Evolutionary conservation across 2,329 filamentous ascomycete species (phyloP).

Genomic region (Colletotrichum phormii): DNA sequence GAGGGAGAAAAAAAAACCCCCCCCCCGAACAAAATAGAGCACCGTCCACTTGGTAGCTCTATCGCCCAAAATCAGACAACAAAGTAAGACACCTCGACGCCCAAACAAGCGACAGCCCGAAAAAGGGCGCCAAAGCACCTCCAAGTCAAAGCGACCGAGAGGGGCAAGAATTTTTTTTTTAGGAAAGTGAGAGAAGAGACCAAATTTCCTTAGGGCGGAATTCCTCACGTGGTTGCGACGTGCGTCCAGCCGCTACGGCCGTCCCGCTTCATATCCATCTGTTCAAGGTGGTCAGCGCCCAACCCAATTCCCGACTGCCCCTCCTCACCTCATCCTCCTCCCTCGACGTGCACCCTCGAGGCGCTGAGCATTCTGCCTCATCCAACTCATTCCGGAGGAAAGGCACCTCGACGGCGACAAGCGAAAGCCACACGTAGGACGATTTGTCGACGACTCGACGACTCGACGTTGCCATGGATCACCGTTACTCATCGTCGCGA

Average conservation of each 20-base stretch:
- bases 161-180: neutral
- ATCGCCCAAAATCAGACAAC: slow-evolving; percentile 25
- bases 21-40: slow-evolving; percentile 12
- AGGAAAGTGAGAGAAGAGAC: neutral
- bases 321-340: neutral
- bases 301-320: slow-evolving; percentile 14
- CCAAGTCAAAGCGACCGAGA: slow-evolving; percentile 20
- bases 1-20: slow-evolving; percentile 5
- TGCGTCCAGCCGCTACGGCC: slow-evolving; percentile 30
- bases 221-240: slow-evolving; percentile 32
- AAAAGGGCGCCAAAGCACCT: slow-evolving; percentile 28
- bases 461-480: slow-evolving; percentile 36
- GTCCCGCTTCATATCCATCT: slow-evolving; percentile 8
- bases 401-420: slow-evolving; percentile 1
- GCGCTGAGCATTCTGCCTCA: neutral
- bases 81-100: slow-evolving; percentile 33
- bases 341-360: slow-evolving; percentile 4
- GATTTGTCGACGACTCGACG: slow-evolving; percentile 19
- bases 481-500: slow-evolving; percentile 37
- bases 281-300: slow-evolving; percentile 19
- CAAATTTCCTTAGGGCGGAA: slow-evolving; percentile 19
- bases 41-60: slow-evolving; percentile 3
- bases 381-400: neutral
- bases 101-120: slow-evolving; percentile 8
- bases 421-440: neutral